These are phyloP conservation scores for Hevea brasiliensis DNA, from an alignment of 345 rosid genomes.

Conservation along the genomic window DNA sequence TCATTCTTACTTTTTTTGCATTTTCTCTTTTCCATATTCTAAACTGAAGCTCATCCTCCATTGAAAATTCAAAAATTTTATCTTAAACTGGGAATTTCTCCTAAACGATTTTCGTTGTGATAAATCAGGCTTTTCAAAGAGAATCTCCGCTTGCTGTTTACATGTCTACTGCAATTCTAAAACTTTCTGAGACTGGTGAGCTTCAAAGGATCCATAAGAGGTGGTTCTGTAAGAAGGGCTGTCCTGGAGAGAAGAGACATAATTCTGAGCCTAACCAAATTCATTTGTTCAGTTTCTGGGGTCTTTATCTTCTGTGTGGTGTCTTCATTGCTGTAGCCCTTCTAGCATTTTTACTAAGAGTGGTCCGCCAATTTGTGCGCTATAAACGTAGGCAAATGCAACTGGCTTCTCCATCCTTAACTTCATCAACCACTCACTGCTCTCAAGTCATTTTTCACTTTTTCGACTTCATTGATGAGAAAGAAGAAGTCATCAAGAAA, in stretches of 20 bases:
- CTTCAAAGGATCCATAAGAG: conserved; percentile 56
- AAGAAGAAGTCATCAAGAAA: conserved; percentile 77
- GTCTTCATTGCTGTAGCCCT: conserved; percentile 46
- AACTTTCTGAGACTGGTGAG: conserved; percentile 69
- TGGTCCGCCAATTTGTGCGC: conserved; percentile 50
- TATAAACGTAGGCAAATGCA: conserved; percentile 47
- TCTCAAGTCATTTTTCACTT: conserved; percentile 48
- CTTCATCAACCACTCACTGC: conserved; percentile 30
- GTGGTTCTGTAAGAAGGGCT: conserved; percentile 66
- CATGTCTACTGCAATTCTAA: conserved; percentile 80
- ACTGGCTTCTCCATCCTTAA: conserved; percentile 15
- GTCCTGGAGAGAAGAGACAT: conserved; percentile 33
- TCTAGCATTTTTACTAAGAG: conserved; percentile 46
- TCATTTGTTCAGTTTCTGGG: conserved; percentile 73
- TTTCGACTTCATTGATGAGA: conserved; percentile 72
- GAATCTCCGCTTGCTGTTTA: conserved; percentile 73
- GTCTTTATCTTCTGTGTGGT: conserved; percentile 64
- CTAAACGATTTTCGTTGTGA: background rate
- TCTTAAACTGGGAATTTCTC: background rate
- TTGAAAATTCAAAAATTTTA: background rate
- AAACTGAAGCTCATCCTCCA: background rate
- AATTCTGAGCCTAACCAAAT: conserved; percentile 54
- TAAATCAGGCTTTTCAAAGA: conserved; percentile 67
- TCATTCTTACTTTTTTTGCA: background rate
- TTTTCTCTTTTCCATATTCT: background rate